A percentile compares a stretch with the other conserved stretches of the same genome.
phyloP scores from a whole-genome alignment of 768 basidiomycete species.

The Leccinum incarnatum region DNA sequence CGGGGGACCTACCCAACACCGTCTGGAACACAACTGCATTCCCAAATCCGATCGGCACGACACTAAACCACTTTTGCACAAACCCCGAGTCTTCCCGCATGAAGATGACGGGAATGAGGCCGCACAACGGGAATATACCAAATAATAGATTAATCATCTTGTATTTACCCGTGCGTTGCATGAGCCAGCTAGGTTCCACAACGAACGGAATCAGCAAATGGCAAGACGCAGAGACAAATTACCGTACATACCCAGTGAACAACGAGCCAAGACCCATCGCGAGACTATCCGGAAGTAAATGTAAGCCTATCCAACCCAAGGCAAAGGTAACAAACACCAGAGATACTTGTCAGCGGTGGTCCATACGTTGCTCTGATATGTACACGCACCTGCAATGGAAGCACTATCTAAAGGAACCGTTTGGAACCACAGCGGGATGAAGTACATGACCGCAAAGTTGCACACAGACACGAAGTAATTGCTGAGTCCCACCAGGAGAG shows the following conservation, averaged over 20 bases:
- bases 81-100: constrained; percentile 23
- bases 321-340: background rate
- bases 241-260: constrained; percentile 41
- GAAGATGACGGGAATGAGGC: constrained; percentile 37
- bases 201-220: background rate
- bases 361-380: background rate
- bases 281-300: constrained; percentile 49
- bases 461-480: constrained; percentile 73
- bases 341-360: background rate
- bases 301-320: constrained; percentile 33
- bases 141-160: constrained; percentile 46
- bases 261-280: constrained; percentile 50
- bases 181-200: constrained; percentile 35
- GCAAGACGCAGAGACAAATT: background rate
- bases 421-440: constrained; percentile 81
- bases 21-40: constrained; percentile 21
- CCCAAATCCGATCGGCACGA: constrained; percentile 17
- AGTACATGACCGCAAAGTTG: constrained; percentile 75
- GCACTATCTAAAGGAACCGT: constrained; percentile 68
- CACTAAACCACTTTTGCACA: constrained; percentile 21
- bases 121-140: constrained; percentile 47
- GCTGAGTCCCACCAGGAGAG: constrained; percentile 65
- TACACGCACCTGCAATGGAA: constrained; percentile 52
- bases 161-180: constrained; percentile 53
- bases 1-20: constrained; percentile 10